phyloP scores from a whole-genome alignment of 208 protist species.

The Novymonas esmeraldas region DNA sequence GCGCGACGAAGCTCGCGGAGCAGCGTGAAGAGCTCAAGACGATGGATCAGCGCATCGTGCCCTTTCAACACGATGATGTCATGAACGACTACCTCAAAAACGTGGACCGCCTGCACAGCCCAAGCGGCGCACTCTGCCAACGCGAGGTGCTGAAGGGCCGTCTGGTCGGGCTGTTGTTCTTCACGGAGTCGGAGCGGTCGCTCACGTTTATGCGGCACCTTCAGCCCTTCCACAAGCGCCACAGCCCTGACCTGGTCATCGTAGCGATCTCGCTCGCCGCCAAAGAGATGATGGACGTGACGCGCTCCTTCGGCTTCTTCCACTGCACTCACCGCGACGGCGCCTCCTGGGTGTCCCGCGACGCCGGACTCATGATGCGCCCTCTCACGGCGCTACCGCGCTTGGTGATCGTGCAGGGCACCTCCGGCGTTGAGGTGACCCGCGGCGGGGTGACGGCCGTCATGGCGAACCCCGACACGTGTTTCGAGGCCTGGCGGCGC shows the following conservation, averaged over 20 bases:
- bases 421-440: slow-evolving; percentile 61
- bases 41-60: slow-evolving; percentile 68
- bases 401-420: slow-evolving; percentile 70
- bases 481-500: slow-evolving; percentile 60
- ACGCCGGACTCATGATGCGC: slow-evolving; percentile 57
- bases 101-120: slow-evolving; percentile 47
- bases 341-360: slow-evolving; percentile 71
- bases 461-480: slow-evolving; percentile 56
- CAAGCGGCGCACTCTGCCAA: slow-evolving; percentile 46
- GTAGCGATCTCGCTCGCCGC: slow-evolving; percentile 60
- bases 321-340: slow-evolving; percentile 79
- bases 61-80: slow-evolving; percentile 64
- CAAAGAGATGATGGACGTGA: slow-evolving; percentile 76
- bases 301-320: slow-evolving; percentile 76
- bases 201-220: slow-evolving; percentile 69
- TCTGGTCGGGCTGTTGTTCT: slow-evolving; percentile 81
- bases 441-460: slow-evolving; percentile 75
- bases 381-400: slow-evolving; percentile 60
- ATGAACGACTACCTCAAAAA: slow-evolving; percentile 77
- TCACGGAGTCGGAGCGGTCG: slow-evolving; percentile 74
- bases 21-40: slow-evolving; percentile 75
- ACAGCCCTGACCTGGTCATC: slow-evolving; percentile 78
- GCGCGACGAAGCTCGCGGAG: slow-evolving; percentile 52
- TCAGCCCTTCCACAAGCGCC: slow-evolving; percentile 45
- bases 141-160: slow-evolving; percentile 70